Base-by-base conservation (phyloP, 257 asterid species). In the Penstemon barbatus region DNA sequence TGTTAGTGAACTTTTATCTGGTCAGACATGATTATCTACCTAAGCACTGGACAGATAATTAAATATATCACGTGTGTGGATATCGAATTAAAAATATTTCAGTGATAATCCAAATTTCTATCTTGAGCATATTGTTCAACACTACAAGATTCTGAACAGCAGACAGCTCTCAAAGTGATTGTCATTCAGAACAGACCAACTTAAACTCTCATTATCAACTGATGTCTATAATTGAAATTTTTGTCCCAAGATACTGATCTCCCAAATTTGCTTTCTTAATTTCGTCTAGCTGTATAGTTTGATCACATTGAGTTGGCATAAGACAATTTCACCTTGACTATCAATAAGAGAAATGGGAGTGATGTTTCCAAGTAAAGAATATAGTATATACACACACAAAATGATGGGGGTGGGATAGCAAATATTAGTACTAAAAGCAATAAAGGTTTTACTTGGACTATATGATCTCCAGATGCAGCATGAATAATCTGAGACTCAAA, bases 381-480 rank as follows among this genome's bases (percentile, higher is more conserved):
- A n/a, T 57, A 49, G 57, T 38, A 63, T 15, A 41, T 43, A 41
- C 25, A 49, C 8, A 62, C 56, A 48, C 39, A 42, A 56, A 33
- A 57, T 46, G 42, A 53, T 13, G 37, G 42, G 57, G 43, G 15
- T 64, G 71, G 54, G 44, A 56, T 33, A 40, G 7, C 41, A 72
- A 74, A 51, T 41, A 50, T 46, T 44, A 15, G 38, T 65, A 76
- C 50, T n/a, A 42, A 53, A 69, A 65, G 78, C 69, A 59, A 63
- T 70, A 74, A 58, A 66, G 48, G 74, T 53, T 76, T 84, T 81
- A 91, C 97, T 79, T 85, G 88, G 57, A 70, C 65, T 69, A 8
- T 81, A 76, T 68, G 84, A 66, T 79, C 87, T 82, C 69, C 90
- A 68, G 80, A 70, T 72, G 80, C 75, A 74, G 74, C 81, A 75